Conservation (phyloP, 2,329 filamentous ascomycete genomes). For the Aspergillus sp. region DNA sequence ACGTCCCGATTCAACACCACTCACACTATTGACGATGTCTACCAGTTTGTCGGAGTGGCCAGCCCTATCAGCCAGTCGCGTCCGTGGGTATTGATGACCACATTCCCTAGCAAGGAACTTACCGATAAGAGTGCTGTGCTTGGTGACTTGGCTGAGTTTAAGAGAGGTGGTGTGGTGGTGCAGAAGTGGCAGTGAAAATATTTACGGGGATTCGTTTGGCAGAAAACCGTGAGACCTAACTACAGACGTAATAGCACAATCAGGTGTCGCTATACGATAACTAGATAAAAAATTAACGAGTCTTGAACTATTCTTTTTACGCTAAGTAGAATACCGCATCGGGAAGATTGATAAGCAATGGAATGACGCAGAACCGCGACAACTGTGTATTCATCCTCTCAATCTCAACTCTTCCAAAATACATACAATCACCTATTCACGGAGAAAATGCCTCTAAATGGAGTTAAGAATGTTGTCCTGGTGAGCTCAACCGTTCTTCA, state of each 20-base stretch:
- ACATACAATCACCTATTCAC: not conserved
- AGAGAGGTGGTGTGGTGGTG: constrained; percentile 45
- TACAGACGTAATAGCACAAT: not conserved
- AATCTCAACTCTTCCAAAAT: not conserved
- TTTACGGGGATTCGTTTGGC: not conserved
- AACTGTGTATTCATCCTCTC: not conserved
- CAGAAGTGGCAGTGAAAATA: constrained; percentile 40
- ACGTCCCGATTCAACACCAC: constrained; percentile 58
- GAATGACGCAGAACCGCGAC: constrained; percentile 17
- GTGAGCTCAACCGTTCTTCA: constrained; percentile 17
- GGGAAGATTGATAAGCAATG: constrained; percentile 19
- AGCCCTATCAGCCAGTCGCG: constrained; percentile 45
- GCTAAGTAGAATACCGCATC: too few species aligned
- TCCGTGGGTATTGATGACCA: constrained; percentile 57
- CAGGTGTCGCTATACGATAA: constrained; percentile 1
- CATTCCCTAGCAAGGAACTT: constrained; percentile 58
- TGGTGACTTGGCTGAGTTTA: constrained; percentile 44
- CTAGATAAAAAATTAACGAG: constrained; percentile 1
- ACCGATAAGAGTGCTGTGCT: constrained; percentile 45
- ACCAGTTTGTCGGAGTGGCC: constrained; percentile 52
- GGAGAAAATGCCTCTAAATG: constrained; percentile 33
- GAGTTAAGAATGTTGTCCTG: constrained; percentile 39
- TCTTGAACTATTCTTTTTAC: not conserved
- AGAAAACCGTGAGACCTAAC: not conserved
- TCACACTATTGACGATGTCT: constrained; percentile 59